Evolutionary conservation across 805 yeast species (phyloP), one percentile per base, ranked within the genome.

Genomic region (Candida qinlingensis): DNA sequence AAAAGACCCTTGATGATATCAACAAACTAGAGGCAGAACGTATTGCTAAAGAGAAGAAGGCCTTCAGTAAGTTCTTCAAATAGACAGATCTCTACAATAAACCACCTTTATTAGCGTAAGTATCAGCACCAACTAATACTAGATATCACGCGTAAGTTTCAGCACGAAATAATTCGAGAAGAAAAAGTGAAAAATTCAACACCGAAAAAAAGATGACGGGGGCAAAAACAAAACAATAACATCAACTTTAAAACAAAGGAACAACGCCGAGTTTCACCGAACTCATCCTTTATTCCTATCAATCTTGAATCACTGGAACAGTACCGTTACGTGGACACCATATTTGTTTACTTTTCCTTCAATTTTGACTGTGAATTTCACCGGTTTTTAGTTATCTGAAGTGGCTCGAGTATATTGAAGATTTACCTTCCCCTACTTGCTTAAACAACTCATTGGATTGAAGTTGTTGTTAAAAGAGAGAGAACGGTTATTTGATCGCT

Each of bases 1-100:
- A 72, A 41, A 80, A 78, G 54, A 89, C 87, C 13, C 70, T 87
- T 40, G 65, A 70, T 12, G 85, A 81, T 38, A 81, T 87, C 27
- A 79, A 79, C 60, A 66, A 65, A 40, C 62, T 69, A 36, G 69
- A 79, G 45, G 78, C 77, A 54, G 67, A 67, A n/a, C 75, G 84
- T 55, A 74, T 71, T 47, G 80, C 83, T 45, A 83, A 82, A 63
- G 87, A 85, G 60, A 85, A 81, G 70, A 83, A 82, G 57, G 87
- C 90, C 1, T 76, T 83, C 71, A 72, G 87, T 47, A 86, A 85
- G 63, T 80, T 86, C 72, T 87, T 87, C 55, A 46, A 58, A 5
- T 68, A 55, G 48, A 28, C 8, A 40, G 35, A 31, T 27, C 19
- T 27, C 26, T 19, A 19, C 19, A 5, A 9, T 37, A 12, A 7